Percentiles rank a stretch among this genome's conserved stretches.
Conservation (phyloP, 768 basidiomycete species). For the Suillus fuscotomentosus region DNA sequence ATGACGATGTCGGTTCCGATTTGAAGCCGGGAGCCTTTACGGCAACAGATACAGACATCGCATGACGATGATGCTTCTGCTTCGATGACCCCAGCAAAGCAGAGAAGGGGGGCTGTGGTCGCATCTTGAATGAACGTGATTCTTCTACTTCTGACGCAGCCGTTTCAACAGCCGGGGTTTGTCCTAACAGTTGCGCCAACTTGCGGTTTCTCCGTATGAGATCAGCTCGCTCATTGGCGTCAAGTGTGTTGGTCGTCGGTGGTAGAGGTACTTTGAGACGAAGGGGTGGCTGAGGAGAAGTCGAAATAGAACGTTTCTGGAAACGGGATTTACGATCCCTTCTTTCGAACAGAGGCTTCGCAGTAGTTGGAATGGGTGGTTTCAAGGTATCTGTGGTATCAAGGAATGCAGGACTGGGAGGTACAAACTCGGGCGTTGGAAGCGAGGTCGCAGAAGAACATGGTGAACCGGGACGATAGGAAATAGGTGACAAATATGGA, state of each 20-base stretch:
- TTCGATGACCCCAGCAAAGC: slow-evolving; percentile 25
- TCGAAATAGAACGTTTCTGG: slow-evolving; percentile 27
- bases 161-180: slow-evolving; percentile 52
- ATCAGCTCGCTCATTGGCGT: slow-evolving; percentile 64
- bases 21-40: slow-evolving; percentile 17
- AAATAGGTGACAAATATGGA: slow-evolving; percentile 3
- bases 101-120: slow-evolving; percentile 24
- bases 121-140: slow-evolving; percentile 19
- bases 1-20: slow-evolving; percentile 27
- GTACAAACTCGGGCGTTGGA: slow-evolving; percentile 29
- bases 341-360: slow-evolving; percentile 44
- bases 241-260: slow-evolving; percentile 67
- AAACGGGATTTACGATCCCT: slow-evolving; percentile 24
- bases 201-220: slow-evolving; percentile 74
- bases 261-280: slow-evolving; percentile 36
- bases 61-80: slow-evolving; percentile 29
- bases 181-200: slow-evolving; percentile 77
- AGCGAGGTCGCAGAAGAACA: slow-evolving; percentile 28
- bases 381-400: slow-evolving; percentile 21
- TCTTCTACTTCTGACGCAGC: slow-evolving; percentile 25
- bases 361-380: slow-evolving; percentile 44
- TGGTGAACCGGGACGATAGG: slow-evolving; percentile 18
- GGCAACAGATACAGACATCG: slow-evolving; percentile 29
- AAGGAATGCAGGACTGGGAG: slow-evolving; percentile 14
- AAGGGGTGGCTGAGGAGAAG: slow-evolving; percentile 24